A percentile compares a stretch with the other conserved stretches of the same genome.
These are phyloP conservation scores for Dendrocalamus latiflorus DNA, from an alignment of 202 grass and related monocot genomes.

Conservation along the genomic window DNA sequence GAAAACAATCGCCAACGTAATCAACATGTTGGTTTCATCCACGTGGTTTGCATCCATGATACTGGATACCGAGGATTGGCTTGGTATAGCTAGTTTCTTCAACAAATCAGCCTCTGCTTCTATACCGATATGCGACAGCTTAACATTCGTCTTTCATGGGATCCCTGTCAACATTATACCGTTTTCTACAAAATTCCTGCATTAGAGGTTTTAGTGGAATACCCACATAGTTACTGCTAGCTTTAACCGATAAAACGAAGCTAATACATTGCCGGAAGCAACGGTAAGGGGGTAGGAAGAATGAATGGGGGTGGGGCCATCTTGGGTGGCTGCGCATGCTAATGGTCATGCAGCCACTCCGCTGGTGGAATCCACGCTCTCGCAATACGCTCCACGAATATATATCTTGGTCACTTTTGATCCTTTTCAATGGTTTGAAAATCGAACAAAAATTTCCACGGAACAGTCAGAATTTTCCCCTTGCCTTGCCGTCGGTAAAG, in stretches of 20 bases:
- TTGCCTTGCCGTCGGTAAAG: neutral
- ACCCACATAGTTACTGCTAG: too few species aligned
- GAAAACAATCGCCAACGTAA: too few species aligned
- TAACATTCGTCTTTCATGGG: neutral
- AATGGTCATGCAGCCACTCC: conserved; percentile 15
- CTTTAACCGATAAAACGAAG: too few species aligned
- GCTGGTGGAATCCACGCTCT: conserved; percentile 43
- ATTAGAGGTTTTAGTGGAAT: too few species aligned
- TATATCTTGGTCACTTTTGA: conserved; percentile 7
- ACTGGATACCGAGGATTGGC: neutral
- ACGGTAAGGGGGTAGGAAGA: neutral
- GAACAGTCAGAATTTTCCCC: neutral
- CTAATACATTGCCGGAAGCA: neutral
- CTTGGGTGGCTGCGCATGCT: neutral
- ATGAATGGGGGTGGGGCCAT: conserved; percentile 25
- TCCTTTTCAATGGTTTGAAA: neutral
- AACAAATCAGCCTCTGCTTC: neutral
- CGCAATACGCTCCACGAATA: neutral
- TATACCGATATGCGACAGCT: neutral
- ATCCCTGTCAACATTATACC: neutral
- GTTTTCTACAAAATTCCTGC: neutral
- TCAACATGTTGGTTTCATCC: neutral
- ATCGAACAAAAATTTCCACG: neutral
- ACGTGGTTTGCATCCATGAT: neutral
- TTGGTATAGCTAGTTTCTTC: neutral